Percentiles rank a stretch among this genome's conserved stretches.
Conservation (phyloP, 495 filamentous ascomycete genomes). For the Xylaria cubensis region DNA sequence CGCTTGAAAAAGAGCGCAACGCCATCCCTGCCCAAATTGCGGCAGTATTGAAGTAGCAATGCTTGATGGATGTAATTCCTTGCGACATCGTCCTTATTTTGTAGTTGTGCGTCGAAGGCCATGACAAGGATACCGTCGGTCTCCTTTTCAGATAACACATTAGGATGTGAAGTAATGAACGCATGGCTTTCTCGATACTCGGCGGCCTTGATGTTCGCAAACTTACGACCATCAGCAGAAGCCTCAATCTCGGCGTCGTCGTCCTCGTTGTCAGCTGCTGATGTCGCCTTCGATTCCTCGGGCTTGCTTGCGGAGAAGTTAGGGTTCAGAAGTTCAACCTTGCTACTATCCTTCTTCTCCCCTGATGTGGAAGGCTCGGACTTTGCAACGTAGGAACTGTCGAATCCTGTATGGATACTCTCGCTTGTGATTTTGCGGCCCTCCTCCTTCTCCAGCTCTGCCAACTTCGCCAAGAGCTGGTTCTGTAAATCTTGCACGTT, state of each 20-base stretch:
- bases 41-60: conserved; percentile 91
- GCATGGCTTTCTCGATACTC: conserved; percentile 75
- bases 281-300: conserved; percentile 33
- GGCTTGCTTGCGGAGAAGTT: conserved; percentile 42
- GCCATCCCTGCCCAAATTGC: conserved; percentile 84
- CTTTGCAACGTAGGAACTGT: conserved; percentile 79
- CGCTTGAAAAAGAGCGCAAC: conserved; percentile 95
- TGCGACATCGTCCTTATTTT: conserved; percentile 75
- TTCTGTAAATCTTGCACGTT: conserved; percentile 81
- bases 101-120: conserved; percentile 85
- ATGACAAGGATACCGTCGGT: conserved; percentile 89
- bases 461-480: conserved; percentile 73
- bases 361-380: conserved; percentile 47
- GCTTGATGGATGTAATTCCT: conserved; percentile 94
- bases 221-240: conserved; percentile 75
- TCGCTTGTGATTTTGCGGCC: conserved; percentile 93
- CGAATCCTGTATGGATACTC: conserved; percentile 87
- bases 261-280: conserved; percentile 44
- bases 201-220: conserved; percentile 76
- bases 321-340: conserved; percentile 86
- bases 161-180: conserved; percentile 77
- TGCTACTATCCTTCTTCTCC: conserved; percentile 50
- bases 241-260: conserved; percentile 77
- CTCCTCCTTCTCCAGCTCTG: conserved; percentile 86
- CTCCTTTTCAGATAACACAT: conserved; percentile 83